A percentile compares a stretch with the other conserved stretches of the same genome.
Evolutionary conservation across 139 green algal genomes (phyloP).

Genomic region (Chlorella sp.): DNA sequence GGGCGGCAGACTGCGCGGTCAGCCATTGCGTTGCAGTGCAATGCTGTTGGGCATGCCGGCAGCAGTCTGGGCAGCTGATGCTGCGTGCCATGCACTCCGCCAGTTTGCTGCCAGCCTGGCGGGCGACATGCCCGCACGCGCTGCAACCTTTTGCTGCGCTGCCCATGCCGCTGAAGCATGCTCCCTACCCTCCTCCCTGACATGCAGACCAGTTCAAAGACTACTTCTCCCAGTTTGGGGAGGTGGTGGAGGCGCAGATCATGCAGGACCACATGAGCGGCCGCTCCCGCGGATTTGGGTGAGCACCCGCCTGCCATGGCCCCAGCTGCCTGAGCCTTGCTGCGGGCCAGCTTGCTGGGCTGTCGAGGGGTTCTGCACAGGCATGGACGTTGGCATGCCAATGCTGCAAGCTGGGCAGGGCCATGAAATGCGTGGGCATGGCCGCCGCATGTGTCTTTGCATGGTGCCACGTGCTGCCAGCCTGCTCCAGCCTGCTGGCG

Average conservation of each 20-base stretch:
- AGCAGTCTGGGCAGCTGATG: neutral
- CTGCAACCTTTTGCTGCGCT: too few species aligned
- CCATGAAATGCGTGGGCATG: neutral
- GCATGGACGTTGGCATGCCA: neutral
- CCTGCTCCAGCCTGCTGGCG: neutral
- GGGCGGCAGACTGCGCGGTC: too few species aligned
- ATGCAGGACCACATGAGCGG: constrained; percentile 86
- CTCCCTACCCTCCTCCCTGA: neutral
- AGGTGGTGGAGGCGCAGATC: constrained; percentile 75
- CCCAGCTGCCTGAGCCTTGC: neutral
- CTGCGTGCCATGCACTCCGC: too few species aligned
- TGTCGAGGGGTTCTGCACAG: neutral
- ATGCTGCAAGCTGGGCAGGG: too few species aligned
- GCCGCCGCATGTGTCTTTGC: too few species aligned
- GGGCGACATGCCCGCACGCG: too few species aligned
- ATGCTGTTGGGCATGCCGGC: neutral
- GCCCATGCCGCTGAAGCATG: too few species aligned
- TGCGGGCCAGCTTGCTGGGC: neutral
- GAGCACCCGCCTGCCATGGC: constrained; percentile 13
- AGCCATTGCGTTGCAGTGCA: too few species aligned
- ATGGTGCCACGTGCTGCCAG: too few species aligned
- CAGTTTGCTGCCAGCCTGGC: too few species aligned
- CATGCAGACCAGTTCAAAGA: constrained; percentile 68
- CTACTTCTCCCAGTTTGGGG: constrained; percentile 66
- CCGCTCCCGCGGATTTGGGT: constrained; percentile 86